Evolutionary conservation across 1,284 basidiomycete genomes (phyloP).

Genomic region (Marasmius oreades): DNA sequence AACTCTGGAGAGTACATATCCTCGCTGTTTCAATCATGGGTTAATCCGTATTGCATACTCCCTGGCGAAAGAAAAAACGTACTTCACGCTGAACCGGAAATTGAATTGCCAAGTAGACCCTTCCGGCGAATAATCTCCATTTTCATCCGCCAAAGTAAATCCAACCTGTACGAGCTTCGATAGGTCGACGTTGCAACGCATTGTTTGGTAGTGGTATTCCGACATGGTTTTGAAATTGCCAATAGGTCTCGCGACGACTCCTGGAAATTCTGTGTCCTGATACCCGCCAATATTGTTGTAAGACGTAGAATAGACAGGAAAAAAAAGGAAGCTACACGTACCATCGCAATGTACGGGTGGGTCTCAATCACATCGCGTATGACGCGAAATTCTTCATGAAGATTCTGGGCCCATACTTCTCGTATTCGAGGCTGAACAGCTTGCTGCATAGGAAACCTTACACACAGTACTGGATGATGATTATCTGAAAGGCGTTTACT

Average conservation of each 20-base stretch:
- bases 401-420: slow-evolving; percentile 94
- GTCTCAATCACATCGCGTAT: slow-evolving; percentile 85
- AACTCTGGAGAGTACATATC: slow-evolving; percentile 99
- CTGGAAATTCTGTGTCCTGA: slow-evolving; percentile 98
- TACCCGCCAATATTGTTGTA: too few species aligned
- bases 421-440: slow-evolving; percentile 65
- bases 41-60: neutral
- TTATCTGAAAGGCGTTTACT: too few species aligned
- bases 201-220: slow-evolving; percentile 99
- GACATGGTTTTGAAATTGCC: slow-evolving; percentile 95
- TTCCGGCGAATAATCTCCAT: slow-evolving; percentile 87
- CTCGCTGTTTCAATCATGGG: slow-evolving; percentile 47
- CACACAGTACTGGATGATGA: too few species aligned
- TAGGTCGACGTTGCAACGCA: slow-evolving; percentile 98
- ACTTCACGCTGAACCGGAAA: slow-evolving; percentile 92
- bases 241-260: slow-evolving; percentile 96
- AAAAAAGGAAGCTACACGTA: slow-evolving; percentile 34
- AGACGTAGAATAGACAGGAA: slow-evolving; percentile 19
- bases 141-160: slow-evolving; percentile 90
- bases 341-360: slow-evolving; percentile 96
- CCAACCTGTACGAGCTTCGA: slow-evolving; percentile 98
- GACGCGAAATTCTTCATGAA: slow-evolving; percentile 88
- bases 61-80: slow-evolving; percentile 30
- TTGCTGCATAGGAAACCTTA: neutral
- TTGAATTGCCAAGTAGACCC: slow-evolving; percentile 99